Evolutionary conservation across 768 basidiomycete genomes (phyloP).

Genomic region (Termitomyces sp.): DNA sequence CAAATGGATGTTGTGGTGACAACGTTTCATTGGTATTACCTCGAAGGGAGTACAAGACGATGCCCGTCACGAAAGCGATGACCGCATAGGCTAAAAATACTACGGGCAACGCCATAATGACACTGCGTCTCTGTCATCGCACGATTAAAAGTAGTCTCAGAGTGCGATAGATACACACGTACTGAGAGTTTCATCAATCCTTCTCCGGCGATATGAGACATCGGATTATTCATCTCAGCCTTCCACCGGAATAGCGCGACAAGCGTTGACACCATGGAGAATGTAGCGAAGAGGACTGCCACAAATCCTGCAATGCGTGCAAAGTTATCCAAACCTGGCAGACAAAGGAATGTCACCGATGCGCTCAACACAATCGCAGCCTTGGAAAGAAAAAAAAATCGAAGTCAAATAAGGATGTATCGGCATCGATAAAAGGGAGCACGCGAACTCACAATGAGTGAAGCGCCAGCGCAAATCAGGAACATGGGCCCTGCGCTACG

Average conservation of each 20-base stretch:
- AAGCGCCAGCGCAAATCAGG: conserved; percentile 59
- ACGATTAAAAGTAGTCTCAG: background rate
- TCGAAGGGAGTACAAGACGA: conserved; percentile 62
- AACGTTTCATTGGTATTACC: conserved; percentile 35
- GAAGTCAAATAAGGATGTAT: conserved; percentile 11
- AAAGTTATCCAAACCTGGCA: conserved; percentile 66
- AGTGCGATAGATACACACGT: conserved; percentile 14
- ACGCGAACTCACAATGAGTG: conserved; percentile 48
- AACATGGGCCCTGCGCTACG: conserved; percentile 52
- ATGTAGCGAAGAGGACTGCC: conserved; percentile 61
- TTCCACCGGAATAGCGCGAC: conserved; percentile 69
- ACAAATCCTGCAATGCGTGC: conserved; percentile 62
- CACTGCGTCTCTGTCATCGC: conserved; percentile 43
- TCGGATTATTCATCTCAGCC: conserved; percentile 51
- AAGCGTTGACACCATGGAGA: conserved; percentile 65
- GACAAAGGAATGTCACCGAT: conserved; percentile 74
- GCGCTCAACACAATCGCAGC: conserved; percentile 78
- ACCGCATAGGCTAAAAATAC: conserved; percentile 73
- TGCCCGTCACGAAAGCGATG: conserved; percentile 58
- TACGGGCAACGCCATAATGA: conserved; percentile 69
- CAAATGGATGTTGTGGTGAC: conserved; percentile 38
- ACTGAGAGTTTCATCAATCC: conserved; percentile 47
- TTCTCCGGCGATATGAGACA: conserved; percentile 49
- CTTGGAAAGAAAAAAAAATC: conserved; percentile 30
- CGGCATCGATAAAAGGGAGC: background rate